A percentile compares a stretch with the other conserved stretches of the same genome.
Evolutionary conservation across 1,139 yeast species (phyloP).

Genomic region (Waltiozyma sp.): DNA sequence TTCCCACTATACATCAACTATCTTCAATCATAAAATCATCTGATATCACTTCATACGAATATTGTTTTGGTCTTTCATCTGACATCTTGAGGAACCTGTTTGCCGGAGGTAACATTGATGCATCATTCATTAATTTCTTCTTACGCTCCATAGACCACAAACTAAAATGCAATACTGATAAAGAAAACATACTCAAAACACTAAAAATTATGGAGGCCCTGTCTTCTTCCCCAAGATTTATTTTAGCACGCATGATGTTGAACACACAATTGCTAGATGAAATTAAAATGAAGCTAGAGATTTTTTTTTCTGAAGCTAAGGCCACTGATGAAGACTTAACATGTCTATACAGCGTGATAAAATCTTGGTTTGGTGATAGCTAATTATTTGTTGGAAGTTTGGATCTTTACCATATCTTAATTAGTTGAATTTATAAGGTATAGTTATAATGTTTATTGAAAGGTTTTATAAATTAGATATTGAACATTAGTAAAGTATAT

Average conservation of each 20-base stretch:
- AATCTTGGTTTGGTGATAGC: no score
- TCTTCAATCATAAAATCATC: slow-evolving; percentile 13
- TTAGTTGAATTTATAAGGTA: no score
- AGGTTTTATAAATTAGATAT: no score
- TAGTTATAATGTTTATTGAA: no score
- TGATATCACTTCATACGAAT: slow-evolving; percentile 27
- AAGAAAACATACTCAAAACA: background rate
- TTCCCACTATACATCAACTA: slow-evolving; percentile 12
- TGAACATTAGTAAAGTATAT: no score
- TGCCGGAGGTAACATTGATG: slow-evolving; percentile 41
- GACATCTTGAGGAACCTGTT: slow-evolving; percentile 27
- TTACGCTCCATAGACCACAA: slow-evolving; percentile 19
- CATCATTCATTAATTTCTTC: slow-evolving; percentile 41
- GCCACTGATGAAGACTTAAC: no score
- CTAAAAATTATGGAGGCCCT: slow-evolving; percentile 4
- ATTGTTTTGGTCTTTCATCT: slow-evolving; percentile 27
- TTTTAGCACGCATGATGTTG: slow-evolving; percentile 4
- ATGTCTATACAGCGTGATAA: no score
- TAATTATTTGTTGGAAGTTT: no score
- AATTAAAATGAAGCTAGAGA: background rate
- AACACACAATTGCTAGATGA: slow-evolving; percentile 3
- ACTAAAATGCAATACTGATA: slow-evolving; percentile 2
- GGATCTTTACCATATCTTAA: no score
- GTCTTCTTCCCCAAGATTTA: slow-evolving; percentile 6
- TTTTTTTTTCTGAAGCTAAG: no score